Percentiles rank a stretch among this genome's conserved stretches.
phyloP scores from a whole-genome alignment of 75 land plant species.

The Pseudotsuga menziesii region DNA sequence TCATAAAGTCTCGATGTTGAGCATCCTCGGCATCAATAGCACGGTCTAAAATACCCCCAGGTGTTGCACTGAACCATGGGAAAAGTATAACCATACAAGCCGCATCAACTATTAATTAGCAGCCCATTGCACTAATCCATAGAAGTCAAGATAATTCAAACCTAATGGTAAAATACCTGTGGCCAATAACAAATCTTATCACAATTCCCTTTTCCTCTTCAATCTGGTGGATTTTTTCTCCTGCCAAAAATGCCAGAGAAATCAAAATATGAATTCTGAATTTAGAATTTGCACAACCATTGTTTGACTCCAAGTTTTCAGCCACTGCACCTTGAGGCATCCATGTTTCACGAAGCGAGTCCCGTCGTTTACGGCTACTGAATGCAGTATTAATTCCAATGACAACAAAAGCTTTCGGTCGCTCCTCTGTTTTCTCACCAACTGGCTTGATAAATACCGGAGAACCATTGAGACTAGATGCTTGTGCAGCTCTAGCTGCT shows the following conservation, averaged over 20 bases:
- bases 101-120: neutral
- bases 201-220: conserved; percentile 71
- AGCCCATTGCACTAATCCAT: neutral
- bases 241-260: conserved; percentile 20
- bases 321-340: conserved; percentile 74
- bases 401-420: conserved; percentile 75
- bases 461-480: conserved; percentile 36
- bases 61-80: conserved; percentile 58
- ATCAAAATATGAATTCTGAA: conserved; percentile 6
- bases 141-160: neutral
- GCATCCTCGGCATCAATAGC: conserved; percentile 90
- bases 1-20: conserved; percentile 77
- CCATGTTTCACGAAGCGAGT: conserved; percentile 94
- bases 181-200: conserved; percentile 68
- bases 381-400: conserved; percentile 95
- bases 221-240: conserved; percentile 49
- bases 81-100: conserved; percentile 1
- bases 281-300: neutral
- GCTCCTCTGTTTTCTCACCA: conserved; percentile 17
- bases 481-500: conserved; percentile 66
- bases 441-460: conserved; percentile 22
- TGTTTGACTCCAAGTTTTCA: neutral
- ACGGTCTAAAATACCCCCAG: conserved; percentile 86
- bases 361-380: conserved; percentile 90
- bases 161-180: conserved; percentile 35